Evolutionary conservation across 1,284 basidiomycete genomes (phyloP), one percentile per base, ranked within the genome.

Genomic region (Ceratobasidium sp.): DNA sequence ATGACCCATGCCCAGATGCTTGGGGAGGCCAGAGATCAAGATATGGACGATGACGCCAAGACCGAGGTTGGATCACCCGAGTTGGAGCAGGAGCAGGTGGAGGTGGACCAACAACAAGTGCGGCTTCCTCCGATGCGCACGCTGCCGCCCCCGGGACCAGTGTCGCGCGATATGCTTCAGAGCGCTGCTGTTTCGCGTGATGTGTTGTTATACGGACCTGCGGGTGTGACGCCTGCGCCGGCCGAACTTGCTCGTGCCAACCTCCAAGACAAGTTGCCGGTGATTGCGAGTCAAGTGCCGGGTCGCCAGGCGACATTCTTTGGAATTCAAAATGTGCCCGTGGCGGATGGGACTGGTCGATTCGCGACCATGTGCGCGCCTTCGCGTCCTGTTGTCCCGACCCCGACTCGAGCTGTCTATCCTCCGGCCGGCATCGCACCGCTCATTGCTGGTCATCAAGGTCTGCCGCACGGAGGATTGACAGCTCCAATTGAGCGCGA

Each of bases 1-100:
- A 71, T 71, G 69, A 71, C 69, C 69, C 69, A 71, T 14, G 32
- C 41, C 26, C 57, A 36, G n/a, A n/a, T n/a, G n/a, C 34, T 57
- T 59, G 50, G 43, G 52, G 52, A 52, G 46, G 41, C 59, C 59
- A 43, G 41, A 61, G 41, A 8, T 36, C 41, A 34, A 10, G 53
- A 36, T 6, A 39, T 59, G 34, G 48, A 67, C 18, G 64, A 67
- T 2, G 48, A 67, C 9, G 64, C 64, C 5, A 53, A 34, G 50
- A 67, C 64, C 3, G 52, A 69, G 18, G 34, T 69, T 2, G 65
- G 65, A 4, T 69, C 53, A 4, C 43, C 53, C 14, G 53, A 57
- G 53, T 3, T 52, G 4, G 48, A 18, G 48, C 5, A 5, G 2
- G 48, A 28, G 48, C 36, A n/a, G n/a, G n/a, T 39, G 8, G 36